Conservation (phyloP, 2,329 filamentous ascomycete genomes). For the Scedosporium boydii region DNA sequence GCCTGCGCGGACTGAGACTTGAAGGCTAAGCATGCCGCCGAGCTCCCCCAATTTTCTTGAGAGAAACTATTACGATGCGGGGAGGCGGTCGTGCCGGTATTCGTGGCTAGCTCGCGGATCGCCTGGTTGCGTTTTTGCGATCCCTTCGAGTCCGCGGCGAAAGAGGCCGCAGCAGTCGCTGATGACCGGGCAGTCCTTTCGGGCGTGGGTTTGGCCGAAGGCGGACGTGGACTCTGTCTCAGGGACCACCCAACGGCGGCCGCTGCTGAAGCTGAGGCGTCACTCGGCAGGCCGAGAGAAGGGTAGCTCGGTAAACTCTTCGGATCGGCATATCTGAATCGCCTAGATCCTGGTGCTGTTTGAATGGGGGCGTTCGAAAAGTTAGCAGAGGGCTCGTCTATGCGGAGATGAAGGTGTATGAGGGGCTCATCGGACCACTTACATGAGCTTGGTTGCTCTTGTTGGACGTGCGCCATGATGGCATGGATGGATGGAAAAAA, state of each 20-base stretch:
- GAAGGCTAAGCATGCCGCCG: conserved; percentile 62
- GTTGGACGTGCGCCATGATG: background rate
- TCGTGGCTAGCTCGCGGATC: background rate
- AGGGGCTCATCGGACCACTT: background rate
- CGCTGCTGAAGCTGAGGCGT: conserved; percentile 57
- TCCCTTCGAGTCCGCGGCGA: conserved; percentile 39
- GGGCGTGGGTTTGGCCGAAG: conserved; percentile 51
- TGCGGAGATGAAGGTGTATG: background rate
- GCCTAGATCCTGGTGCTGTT: conserved; percentile 22
- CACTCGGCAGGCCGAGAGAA: conserved; percentile 48
- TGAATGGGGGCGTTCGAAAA: background rate
- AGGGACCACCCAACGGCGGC: conserved; percentile 69
- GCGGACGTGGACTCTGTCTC: conserved; percentile 47
- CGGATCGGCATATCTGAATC: conserved; percentile 61
- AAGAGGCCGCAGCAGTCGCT: conserved; percentile 40
- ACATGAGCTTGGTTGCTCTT: background rate
- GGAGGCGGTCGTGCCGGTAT: background rate
- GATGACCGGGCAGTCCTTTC: conserved; percentile 26
- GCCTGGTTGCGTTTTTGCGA: background rate
- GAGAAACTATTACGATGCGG: background rate
- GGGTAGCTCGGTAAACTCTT: conserved; percentile 68
- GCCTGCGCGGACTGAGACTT: conserved; percentile 22
- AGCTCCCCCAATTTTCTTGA: conserved; percentile 45
- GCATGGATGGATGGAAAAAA: background rate
- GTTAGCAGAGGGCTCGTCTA: background rate